Evolutionary conservation across 768 basidiomycete species (phyloP).

Genomic region (Tylopilus sp.): DNA sequence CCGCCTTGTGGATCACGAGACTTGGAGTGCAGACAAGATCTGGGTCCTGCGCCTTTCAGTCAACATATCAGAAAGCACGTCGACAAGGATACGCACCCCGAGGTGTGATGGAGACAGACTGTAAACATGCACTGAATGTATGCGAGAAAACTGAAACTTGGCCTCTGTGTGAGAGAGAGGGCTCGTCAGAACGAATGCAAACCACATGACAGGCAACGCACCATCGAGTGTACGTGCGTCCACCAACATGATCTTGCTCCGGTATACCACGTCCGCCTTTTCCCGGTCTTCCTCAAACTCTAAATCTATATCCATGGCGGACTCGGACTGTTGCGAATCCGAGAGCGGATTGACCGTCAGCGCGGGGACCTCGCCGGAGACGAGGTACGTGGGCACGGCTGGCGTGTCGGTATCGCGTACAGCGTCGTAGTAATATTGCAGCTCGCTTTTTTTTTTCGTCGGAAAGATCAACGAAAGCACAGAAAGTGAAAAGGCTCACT

Average conservation of each 20-base stretch:
- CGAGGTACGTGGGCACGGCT: slow-evolving; percentile 61
- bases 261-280: slow-evolving; percentile 41
- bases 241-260: slow-evolving; percentile 54
- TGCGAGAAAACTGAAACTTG: slow-evolving; percentile 47
- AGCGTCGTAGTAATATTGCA: slow-evolving; percentile 54
- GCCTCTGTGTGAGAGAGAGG: slow-evolving; percentile 37
- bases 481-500: slow-evolving; percentile 37
- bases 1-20: slow-evolving; percentile 30
- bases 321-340: slow-evolving; percentile 6
- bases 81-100: slow-evolving; percentile 30
- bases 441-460: slow-evolving; percentile 43
- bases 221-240: slow-evolving; percentile 64
- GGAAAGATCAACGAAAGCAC: neutral
- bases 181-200: too few relatives aligned
- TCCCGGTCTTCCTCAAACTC: slow-evolving; percentile 40
- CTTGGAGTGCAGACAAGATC: slow-evolving; percentile 38
- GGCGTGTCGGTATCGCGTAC: slow-evolving; percentile 32
- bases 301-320: slow-evolving; percentile 31
- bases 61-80: neutral
- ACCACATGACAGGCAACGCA: slow-evolving; percentile 29
- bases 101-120: slow-evolving; percentile 65
- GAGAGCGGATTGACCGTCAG: slow-evolving; percentile 8
- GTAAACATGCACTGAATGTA: slow-evolving; percentile 66
- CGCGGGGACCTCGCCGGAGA: slow-evolving; percentile 52
- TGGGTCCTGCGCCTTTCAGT: slow-evolving; percentile 37